Percentiles rank a stretch among this genome's conserved stretches.
phyloP scores from a whole-genome alignment of 2,329 filamentous ascomycete genomes.

The Pseudocercospora fuligena region DNA sequence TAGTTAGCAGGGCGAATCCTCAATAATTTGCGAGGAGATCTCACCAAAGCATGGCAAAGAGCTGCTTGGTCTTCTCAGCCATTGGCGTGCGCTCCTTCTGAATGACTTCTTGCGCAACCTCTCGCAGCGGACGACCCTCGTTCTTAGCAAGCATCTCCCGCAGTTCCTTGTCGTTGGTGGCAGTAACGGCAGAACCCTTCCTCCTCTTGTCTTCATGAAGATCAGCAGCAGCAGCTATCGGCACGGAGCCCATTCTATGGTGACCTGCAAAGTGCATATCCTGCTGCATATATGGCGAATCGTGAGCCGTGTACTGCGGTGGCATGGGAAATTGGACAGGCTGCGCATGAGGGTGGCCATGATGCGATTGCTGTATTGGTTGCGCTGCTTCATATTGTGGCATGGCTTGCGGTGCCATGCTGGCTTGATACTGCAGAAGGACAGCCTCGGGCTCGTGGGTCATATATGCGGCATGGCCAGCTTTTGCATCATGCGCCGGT shows the following conservation, averaged over 20 bases:
- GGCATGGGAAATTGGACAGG: conserved; percentile 30
- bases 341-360: conserved; percentile 30
- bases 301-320: conserved; percentile 31
- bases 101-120: conserved; percentile 76
- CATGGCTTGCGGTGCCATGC: conserved; percentile 33
- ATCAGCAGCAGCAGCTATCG: conserved; percentile 31
- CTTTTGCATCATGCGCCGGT: conserved; percentile 33
- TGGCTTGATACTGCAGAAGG: conserved; percentile 39
- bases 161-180: conserved; percentile 82
- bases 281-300: conserved; percentile 35
- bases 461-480: conserved; percentile 26
- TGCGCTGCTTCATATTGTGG: conserved; percentile 29
- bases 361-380: conserved; percentile 15
- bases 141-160: conserved; percentile 74
- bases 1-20: conserved; percentile 31
- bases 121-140: conserved; percentile 67
- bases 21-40: conserved; percentile 38
- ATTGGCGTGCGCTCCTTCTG: conserved; percentile 80
- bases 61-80: conserved; percentile 80
- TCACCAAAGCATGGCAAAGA: conserved; percentile 89
- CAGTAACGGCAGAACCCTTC: conserved; percentile 68
- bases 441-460: conserved; percentile 36
- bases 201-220: conserved; percentile 54
- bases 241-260: conserved; percentile 35
- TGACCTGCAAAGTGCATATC: conserved; percentile 36